Evolutionary conservation across 108 stramenopile species (phyloP), one percentile per base, ranked within the genome.

Genomic region (Skeletonema marinoi): DNA sequence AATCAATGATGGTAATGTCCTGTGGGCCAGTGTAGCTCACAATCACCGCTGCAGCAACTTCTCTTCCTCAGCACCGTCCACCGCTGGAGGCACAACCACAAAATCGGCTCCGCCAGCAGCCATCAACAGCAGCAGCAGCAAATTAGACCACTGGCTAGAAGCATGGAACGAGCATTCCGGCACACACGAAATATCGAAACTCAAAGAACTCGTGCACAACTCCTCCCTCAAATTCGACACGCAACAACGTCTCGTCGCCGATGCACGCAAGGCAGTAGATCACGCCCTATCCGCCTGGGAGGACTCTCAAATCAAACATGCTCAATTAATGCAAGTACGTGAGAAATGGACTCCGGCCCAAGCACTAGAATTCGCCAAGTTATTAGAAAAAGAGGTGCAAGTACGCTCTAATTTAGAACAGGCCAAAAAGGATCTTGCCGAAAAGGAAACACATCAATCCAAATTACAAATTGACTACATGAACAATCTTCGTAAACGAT

Each of bases 401-500:
- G 64, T 69, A 39, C 85, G 89, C 0, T 56, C 56, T 2, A 74
- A 74, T 32, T 38, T 88, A 46, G 77, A 82, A 32, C 14, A 50
- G 8, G 79, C 85, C 51, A 59, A 69, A 29, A 74, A 78, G 4
- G 69, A 79, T 9, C 60, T 90, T 33, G 46, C 51, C 29, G 41
- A 65, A 32, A 35, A 73, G 33, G 89, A 90, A 81, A 32, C 46
- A 21, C 32, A 69, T 11, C 54, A 70, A 29, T 58, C 72, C 1
- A 54, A 67, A 16, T 60, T 41, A 13, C 85, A 86, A 72, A 35
- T 70, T 32, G 77, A 73, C 3, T 90, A 88, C 64, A 90, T 90
- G 83, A 83, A 88, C 56, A 73, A 71, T 60, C 68, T 90, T 70
- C 59, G 89, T 19, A 63, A 76, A 61, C 82, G 89, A 29, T 90